These are phyloP conservation scores for Paramecium tetraurelia DNA, from an alignment of 73 alveolate species.

Conservation along the genomic window DNA sequence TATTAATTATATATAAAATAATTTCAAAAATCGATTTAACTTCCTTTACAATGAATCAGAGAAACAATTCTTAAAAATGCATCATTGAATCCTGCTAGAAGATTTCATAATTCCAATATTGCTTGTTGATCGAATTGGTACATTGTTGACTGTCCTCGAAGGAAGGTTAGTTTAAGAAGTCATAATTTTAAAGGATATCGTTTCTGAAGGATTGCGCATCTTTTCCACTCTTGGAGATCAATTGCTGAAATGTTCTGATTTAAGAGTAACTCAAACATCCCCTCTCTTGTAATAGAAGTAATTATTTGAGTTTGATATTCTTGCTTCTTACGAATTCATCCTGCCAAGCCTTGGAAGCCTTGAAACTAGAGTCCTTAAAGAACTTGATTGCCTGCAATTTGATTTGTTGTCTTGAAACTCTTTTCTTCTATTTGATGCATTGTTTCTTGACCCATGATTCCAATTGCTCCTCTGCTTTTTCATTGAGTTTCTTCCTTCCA, in stretches of 20 bases:
- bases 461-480: background rate
- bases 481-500: slow-evolving; percentile 1
- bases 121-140: background rate
- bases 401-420: background rate
- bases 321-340: background rate
- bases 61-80: background rate
- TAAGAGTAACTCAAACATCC: background rate
- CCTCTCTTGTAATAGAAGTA: background rate
- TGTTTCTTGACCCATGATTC: background rate
- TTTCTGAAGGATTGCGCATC: background rate
- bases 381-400: background rate
- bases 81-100: background rate
- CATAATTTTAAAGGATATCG: background rate
- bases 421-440: background rate
- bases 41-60: background rate
- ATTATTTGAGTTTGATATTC: background rate
- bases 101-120: background rate
- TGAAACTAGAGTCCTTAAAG: background rate
- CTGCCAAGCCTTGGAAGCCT: background rate
- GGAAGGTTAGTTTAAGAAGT: background rate
- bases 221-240: background rate
- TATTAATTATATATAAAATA: background rate
- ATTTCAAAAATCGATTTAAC: background rate
- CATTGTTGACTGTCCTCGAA: background rate
- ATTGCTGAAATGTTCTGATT: background rate